phyloP scores from a whole-genome alignment of 2,329 filamentous ascomycete genomes.

The Colletotrichum simmondsii region DNA sequence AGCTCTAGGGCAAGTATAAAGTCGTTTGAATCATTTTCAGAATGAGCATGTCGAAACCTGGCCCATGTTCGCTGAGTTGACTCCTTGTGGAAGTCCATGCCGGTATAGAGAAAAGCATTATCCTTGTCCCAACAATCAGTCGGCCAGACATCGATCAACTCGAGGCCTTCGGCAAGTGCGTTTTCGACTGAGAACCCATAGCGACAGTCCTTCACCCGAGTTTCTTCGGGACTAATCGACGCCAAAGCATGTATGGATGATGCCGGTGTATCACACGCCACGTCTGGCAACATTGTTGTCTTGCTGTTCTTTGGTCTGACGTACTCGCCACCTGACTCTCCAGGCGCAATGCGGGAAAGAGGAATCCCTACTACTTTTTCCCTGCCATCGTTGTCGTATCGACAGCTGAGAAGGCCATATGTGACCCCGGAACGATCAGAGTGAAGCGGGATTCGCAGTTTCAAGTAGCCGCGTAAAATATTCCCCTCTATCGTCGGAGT shows the following conservation, averaged over 20 bases:
- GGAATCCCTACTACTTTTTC: not conserved
- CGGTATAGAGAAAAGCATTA: not conserved
- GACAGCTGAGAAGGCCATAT: slow-evolving; percentile 1
- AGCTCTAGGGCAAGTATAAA: slow-evolving; percentile 1
- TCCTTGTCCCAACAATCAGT: not conserved
- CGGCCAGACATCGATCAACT: not conserved
- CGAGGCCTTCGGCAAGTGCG: not conserved
- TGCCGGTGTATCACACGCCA: rapidly evolving
- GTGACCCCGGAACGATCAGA: not conserved
- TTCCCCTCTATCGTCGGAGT: not conserved
- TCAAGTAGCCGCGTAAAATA: not conserved
- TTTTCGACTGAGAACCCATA: slow-evolving; percentile 1
- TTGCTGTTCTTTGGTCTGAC: not conserved
- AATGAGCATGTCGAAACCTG: not conserved
- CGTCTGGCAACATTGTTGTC: not conserved
- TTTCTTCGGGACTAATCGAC: not conserved
- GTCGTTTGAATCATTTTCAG: not conserved
- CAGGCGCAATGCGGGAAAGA: not conserved
- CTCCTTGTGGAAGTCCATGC: not conserved
- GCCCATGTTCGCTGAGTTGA: not conserved
- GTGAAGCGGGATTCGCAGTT: not conserved
- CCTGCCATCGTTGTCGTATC: not conserved
- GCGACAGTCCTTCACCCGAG: not conserved
- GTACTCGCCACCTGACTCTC: not conserved
- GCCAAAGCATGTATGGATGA: not conserved